phyloP scores from a whole-genome alignment of 257 asterid species.

The Mentha longifolia region DNA sequence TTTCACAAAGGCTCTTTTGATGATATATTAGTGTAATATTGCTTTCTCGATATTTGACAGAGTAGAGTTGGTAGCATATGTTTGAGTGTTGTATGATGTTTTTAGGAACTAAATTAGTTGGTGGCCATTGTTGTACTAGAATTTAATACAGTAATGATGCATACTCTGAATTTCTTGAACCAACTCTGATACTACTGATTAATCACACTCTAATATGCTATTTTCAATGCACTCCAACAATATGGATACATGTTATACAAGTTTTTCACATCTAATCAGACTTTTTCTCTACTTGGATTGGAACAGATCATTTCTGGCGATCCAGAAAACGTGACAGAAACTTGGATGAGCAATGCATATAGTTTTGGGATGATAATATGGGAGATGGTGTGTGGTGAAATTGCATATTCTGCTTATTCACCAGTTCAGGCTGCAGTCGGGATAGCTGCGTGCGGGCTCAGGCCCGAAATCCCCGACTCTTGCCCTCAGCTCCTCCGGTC shows the following conservation, averaged over 20 bases:
- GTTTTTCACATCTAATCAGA: slow-evolving; percentile 4
- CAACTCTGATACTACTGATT: not conserved
- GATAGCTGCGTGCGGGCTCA: slow-evolving; percentile 97
- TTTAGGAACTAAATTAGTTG: slow-evolving; percentile 19
- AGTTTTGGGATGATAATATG: slow-evolving; percentile 92
- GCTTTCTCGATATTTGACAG: slow-evolving; percentile 27
- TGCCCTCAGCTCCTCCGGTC: slow-evolving; percentile 77
- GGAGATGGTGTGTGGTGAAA: slow-evolving; percentile 92
- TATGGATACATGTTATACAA: not conserved
- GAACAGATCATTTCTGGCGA: slow-evolving; percentile 93
- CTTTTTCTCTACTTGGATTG: slow-evolving; percentile 10
- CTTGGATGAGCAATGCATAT: slow-evolving; percentile 96
- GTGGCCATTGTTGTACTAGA: not conserved
- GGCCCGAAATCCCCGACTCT: slow-evolving; percentile 88
- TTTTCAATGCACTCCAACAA: too few species aligned
- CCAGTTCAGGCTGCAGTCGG: slow-evolving; percentile 99
- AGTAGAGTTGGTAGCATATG: slow-evolving; percentile 23
- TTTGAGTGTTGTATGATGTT: too few species aligned
- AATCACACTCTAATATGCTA: not conserved
- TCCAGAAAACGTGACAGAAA: slow-evolving; percentile 85
- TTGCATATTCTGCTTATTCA: slow-evolving; percentile 91
- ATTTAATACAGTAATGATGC: slow-evolving; percentile 1
- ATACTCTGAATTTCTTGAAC: slow-evolving; percentile 8
- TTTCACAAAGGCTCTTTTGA: too few species aligned
- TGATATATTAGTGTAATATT: slow-evolving; percentile 7